Evolutionary conservation across 78 protist genomes (phyloP).

Genomic region (Dictyostelium capitatum): DNA sequence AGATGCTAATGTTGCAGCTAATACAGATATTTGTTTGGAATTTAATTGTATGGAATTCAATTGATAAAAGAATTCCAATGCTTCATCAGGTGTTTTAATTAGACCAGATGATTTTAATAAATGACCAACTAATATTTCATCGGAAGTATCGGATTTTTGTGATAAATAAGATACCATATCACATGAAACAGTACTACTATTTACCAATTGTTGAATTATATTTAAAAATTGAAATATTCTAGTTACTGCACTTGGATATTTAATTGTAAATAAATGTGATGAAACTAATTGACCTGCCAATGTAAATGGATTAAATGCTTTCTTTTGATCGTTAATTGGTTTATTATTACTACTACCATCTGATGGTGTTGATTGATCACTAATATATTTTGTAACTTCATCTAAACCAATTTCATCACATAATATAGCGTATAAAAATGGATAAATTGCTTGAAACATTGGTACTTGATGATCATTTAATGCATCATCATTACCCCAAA

Average conservation of each 20-base stretch:
- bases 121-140: conserved; percentile 61
- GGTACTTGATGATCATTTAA: conserved; percentile 37
- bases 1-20: conserved; percentile 54
- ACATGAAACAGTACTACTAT: conserved; percentile 34
- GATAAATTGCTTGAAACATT: conserved; percentile 76
- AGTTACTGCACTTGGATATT: conserved; percentile 15
- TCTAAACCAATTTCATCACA: conserved; percentile 62
- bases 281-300: conserved; percentile 17
- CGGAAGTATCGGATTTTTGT: conserved; percentile 60
- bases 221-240: conserved; percentile 34
- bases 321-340: conserved; percentile 48
- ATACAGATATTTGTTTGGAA: conserved; percentile 30
- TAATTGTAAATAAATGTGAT: conserved; percentile 13
- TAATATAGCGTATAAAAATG: conserved; percentile 35
- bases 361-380: neutral
- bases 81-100: conserved; percentile 54
- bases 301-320: conserved; percentile 52
- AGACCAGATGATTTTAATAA: conserved; percentile 19
- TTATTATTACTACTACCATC: neutral
- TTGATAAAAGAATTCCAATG: conserved; percentile 64
- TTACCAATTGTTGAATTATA: conserved; percentile 32
- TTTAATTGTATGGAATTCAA: conserved; percentile 53
- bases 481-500: conserved; percentile 23
- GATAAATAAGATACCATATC: conserved; percentile 69
- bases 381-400: conserved; percentile 25